Percentiles rank a stretch among this genome's conserved stretches.
phyloP scores from a whole-genome alignment of 1,284 basidiomycete species.

The Schizopora paradoxa region DNA sequence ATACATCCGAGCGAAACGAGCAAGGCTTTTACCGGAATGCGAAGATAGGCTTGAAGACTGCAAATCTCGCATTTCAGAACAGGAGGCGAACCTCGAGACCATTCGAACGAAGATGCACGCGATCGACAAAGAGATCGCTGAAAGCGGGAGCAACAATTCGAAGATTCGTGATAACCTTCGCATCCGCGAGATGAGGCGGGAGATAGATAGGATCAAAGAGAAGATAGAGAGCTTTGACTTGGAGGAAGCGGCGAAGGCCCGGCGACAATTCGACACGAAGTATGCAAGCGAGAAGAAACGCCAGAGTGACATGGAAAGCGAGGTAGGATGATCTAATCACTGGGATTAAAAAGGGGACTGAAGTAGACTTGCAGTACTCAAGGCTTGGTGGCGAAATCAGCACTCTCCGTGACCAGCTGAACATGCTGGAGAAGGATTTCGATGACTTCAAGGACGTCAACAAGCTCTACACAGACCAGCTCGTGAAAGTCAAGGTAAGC shows the following conservation, averaged over 20 bases:
- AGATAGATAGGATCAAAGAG: slow-evolving; percentile 63
- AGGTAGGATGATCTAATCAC: slow-evolving; percentile 41
- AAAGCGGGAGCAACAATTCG: slow-evolving; percentile 60
- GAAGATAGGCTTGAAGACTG: slow-evolving; percentile 55
- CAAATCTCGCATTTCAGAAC: slow-evolving; percentile 53
- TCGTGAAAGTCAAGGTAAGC: slow-evolving; percentile 88
- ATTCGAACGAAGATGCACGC: slow-evolving; percentile 47
- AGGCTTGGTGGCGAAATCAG: slow-evolving; percentile 78
- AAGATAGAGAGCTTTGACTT: slow-evolving; percentile 77
- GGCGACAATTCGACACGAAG: slow-evolving; percentile 78
- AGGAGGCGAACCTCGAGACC: slow-evolving; percentile 48
- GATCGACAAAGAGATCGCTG: slow-evolving; percentile 69
- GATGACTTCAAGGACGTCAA: slow-evolving; percentile 86
- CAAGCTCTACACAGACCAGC: slow-evolving; percentile 82
- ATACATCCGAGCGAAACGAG: slow-evolving; percentile 69
- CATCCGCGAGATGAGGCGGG: slow-evolving; percentile 62
- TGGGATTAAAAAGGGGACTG: slow-evolving; percentile 9
- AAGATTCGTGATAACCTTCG: slow-evolving; percentile 87
- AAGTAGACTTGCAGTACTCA: slow-evolving; percentile 52
- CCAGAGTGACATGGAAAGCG: slow-evolving; percentile 66
- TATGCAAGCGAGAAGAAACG: slow-evolving; percentile 69
- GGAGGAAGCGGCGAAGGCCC: slow-evolving; percentile 75
- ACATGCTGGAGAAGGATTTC: slow-evolving; percentile 67
- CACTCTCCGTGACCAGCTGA: slow-evolving; percentile 67
- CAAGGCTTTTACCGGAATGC: slow-evolving; percentile 58